phyloP scores from a whole-genome alignment of 1,139 yeast genomes.

The Saccharomycopsis crataegensis region DNA sequence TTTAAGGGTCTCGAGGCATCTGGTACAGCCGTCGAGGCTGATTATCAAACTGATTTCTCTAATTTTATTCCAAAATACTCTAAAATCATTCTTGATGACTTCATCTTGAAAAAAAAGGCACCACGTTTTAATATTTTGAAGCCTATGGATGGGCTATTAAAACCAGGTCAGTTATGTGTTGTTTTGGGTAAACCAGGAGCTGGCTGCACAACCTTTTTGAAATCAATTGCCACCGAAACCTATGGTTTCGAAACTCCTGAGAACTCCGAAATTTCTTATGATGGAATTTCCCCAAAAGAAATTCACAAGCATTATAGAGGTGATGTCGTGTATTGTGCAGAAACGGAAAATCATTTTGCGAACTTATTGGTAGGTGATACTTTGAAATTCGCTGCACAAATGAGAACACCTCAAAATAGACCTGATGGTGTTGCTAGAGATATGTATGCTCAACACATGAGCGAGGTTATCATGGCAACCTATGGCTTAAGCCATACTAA shows the following conservation, averaged over 20 bases:
- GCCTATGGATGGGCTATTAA: slow-evolving; percentile 39
- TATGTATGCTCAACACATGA: slow-evolving; percentile 44
- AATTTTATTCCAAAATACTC: slow-evolving; percentile 14
- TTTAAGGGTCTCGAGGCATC: slow-evolving; percentile 62
- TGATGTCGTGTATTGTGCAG: slow-evolving; percentile 55
- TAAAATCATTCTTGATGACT: background rate
- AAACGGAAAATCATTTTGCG: slow-evolving; percentile 54
- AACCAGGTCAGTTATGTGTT: slow-evolving; percentile 46
- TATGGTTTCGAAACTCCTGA: slow-evolving; percentile 40
- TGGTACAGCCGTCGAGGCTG: slow-evolving; percentile 73
- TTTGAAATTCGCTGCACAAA: slow-evolving; percentile 44
- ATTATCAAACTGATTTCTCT: slow-evolving; percentile 64
- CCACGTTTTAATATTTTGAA: slow-evolving; percentile 31
- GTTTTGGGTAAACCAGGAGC: slow-evolving; percentile 53
- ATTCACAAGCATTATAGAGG: slow-evolving; percentile 42
- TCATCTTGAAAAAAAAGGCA: slow-evolving; percentile 2
- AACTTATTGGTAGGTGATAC: slow-evolving; percentile 56
- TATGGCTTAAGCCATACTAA: slow-evolving; percentile 60
- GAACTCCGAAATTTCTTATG: slow-evolving; percentile 31
- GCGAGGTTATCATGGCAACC: slow-evolving; percentile 52
- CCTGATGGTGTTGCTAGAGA: slow-evolving; percentile 41
- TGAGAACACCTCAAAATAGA: slow-evolving; percentile 50
- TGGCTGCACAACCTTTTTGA: slow-evolving; percentile 43
- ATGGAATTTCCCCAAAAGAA: slow-evolving; percentile 35
- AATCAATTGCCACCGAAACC: slow-evolving; percentile 36